Percentiles rank a stretch among this genome's conserved stretches.
Conservation (phyloP, 768 basidiomycete species). For the Ramaria sp. region DNA sequence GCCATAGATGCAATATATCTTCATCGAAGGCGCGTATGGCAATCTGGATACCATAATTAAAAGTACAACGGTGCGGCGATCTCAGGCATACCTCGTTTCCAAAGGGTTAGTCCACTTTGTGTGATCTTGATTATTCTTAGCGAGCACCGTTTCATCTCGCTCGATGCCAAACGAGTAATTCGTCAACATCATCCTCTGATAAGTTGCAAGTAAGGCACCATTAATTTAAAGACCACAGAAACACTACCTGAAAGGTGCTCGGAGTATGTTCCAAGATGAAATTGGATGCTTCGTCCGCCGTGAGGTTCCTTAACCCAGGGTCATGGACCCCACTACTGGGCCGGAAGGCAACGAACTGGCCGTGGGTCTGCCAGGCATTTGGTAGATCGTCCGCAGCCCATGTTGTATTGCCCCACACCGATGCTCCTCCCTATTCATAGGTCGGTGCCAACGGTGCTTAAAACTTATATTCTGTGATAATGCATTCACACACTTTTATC, state of each 20-base stretch:
- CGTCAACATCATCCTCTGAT: conserved; percentile 64
- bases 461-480: not conserved
- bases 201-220: not conserved
- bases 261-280: conserved; percentile 85
- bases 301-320: conserved; percentile 48
- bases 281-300: conserved; percentile 55
- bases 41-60: conserved; percentile 35
- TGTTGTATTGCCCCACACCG: conserved; percentile 69
- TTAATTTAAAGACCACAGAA: not conserved
- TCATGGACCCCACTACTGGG: conserved; percentile 14
- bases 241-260: conserved; percentile 57
- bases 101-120: conserved; percentile 91
- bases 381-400: conserved; percentile 72
- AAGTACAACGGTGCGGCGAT: not conserved
- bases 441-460: not conserved
- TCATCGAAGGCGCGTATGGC: conserved; percentile 85
- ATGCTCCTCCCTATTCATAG: conserved; percentile 56
- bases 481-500: conserved; percentile 56
- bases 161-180: conserved; percentile 93
- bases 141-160: conserved; percentile 51
- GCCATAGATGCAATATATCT: conserved; percentile 88
- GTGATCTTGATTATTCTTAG: conserved; percentile 58
- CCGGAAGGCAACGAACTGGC: conserved; percentile 77
- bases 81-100: conserved; percentile 47
- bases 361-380: conserved; percentile 52